Evolutionary conservation across 2,329 filamentous ascomycete genomes (phyloP), one percentile per base, ranked within the genome.

Genomic region (Colletotrichum eleusines): DNA sequence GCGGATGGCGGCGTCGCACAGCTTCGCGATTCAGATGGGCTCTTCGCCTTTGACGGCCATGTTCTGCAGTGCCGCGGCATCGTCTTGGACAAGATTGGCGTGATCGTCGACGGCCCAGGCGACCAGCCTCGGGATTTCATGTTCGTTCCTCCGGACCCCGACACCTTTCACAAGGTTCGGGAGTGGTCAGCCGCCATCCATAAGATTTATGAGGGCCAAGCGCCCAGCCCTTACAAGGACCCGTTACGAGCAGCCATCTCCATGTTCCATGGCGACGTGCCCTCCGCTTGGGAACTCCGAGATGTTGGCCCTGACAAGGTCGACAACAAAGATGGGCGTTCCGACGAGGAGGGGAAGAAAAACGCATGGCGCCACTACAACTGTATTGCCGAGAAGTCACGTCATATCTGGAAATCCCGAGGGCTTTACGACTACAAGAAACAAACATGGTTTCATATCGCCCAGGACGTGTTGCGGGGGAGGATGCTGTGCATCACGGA

Each of bases 181-280:
- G 14, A 26, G 38, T 55, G 50, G 61, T 18, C 48, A 18, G 38
- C 18, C 14, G 18, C 48, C 12, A 53, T 42, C 26, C 40, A n/a
- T 5, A 35, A 23, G 9, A 44, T 46, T n/a, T 63, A 55, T 12
- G 0, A 35, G 6, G 20, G 20, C 12, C 20, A 16, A 11, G 8
- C 35, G 20, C 14, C 7, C 26, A 26, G n/a, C 8, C 38, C 20
- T 6, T 55, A 63, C 40, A 14, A 38, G 12, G 50, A 63, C 16
- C 35, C 38, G 12, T 12, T 46, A 14, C 61, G 38, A 44, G 50
- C 61, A 20, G 50, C 51, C 12, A 14, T 63, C 18, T 23, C 61
- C 50, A 55, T 55, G 61, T 55, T 63, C 28, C 40, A 55, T 35
- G 60, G 60, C 60, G 60, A 63, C 31, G 48, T 63, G 3, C 33